Conservation (phyloP, 2,329 filamentous ascomycete species). For the Claviceps sp. region DNA sequence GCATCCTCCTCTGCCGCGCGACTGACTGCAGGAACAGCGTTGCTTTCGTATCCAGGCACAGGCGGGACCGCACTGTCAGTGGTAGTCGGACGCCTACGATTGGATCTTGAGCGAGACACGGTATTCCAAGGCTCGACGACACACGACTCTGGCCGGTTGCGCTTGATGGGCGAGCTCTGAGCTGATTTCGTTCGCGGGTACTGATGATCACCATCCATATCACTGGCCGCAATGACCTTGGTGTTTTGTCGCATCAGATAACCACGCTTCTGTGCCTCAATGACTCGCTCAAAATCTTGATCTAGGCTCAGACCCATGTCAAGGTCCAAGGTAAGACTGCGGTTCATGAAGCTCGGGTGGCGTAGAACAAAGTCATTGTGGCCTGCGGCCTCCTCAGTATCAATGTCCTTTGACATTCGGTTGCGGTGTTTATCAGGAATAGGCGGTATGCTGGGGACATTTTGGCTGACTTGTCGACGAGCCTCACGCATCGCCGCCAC, state of each 20-base stretch:
- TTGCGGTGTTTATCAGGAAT: constrained; percentile 49
- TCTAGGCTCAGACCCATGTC: constrained; percentile 80
- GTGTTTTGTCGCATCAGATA: constrained; percentile 99
- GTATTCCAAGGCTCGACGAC: constrained; percentile 95
- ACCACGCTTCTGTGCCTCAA: constrained; percentile 95
- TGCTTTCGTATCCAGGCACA: constrained; percentile 77
- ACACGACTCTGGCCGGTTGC: constrained; percentile 78
- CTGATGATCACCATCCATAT: constrained; percentile 51
- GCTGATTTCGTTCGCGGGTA: constrained; percentile 43
- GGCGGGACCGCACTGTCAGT: constrained; percentile 58
- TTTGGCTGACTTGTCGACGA: constrained; percentile 71
- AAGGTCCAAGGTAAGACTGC: constrained; percentile 70
- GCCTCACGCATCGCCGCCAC: constrained; percentile 73
- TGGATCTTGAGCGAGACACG: constrained; percentile 52
- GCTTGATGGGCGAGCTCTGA: constrained; percentile 58
- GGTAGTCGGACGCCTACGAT: constrained; percentile 35
- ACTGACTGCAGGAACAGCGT: constrained; percentile 49
- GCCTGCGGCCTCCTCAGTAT: constrained; percentile 22
- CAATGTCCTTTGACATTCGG: constrained; percentile 36
- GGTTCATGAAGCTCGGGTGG: constrained; percentile 63
- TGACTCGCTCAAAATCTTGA: constrained; percentile 86
- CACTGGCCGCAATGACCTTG: constrained; percentile 87
- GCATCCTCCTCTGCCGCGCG: constrained; percentile 58
- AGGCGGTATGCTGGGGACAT: constrained; percentile 45
- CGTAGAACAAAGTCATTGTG: constrained; percentile 39